Evolutionary conservation across 2,329 filamentous ascomycete genomes (phyloP).

Genomic region (Reticulascus tulasneorum): DNA sequence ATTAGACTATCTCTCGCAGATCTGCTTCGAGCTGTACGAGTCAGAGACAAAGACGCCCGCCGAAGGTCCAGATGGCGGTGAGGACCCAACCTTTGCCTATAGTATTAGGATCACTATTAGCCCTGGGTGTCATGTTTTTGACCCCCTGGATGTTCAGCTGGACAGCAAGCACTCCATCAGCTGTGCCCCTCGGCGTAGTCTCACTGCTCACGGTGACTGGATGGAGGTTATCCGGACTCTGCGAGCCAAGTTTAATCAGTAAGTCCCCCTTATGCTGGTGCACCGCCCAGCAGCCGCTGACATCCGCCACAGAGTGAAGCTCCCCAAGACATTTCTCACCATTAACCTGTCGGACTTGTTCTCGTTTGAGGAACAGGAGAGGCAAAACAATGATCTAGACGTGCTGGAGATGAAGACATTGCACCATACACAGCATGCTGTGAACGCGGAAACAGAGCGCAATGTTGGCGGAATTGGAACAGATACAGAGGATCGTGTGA

Average conservation of each 20-base stretch:
- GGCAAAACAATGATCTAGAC: slow-evolving; percentile 43
- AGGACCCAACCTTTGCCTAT: slow-evolving; percentile 79
- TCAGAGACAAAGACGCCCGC: slow-evolving; percentile 66
- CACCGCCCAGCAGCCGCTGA: slow-evolving; percentile 5
- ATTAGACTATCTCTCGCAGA: slow-evolving; percentile 94
- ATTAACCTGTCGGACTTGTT: slow-evolving; percentile 63
- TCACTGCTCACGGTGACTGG: slow-evolving; percentile 93
- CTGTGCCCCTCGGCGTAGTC: slow-evolving; percentile 80
- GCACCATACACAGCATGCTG: slow-evolving; percentile 19
- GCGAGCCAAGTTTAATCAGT: slow-evolving; percentile 92
- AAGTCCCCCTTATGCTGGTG: slow-evolving; percentile 33
- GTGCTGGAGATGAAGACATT: slow-evolving; percentile 43
- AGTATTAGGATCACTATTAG: slow-evolving; percentile 95
- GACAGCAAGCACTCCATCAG: slow-evolving; percentile 96
- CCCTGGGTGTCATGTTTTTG: slow-evolving; percentile 93
- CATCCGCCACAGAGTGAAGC: slow-evolving; percentile 48
- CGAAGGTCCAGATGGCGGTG: slow-evolving; percentile 39
- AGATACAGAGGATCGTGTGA: too few relatives aligned
- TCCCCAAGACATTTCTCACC: slow-evolving; percentile 62
- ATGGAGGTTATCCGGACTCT: slow-evolving; percentile 95
- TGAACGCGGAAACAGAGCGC: slow-evolving; percentile 5
- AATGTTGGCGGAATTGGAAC: slow-evolving; percentile 6
- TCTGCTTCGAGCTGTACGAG: slow-evolving; percentile 97
- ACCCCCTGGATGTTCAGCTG: slow-evolving; percentile 92
- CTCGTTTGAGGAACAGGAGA: slow-evolving; percentile 54